phyloP scores from a whole-genome alignment of 2,329 filamentous ascomycete species.

The Madurella fahalii region DNA sequence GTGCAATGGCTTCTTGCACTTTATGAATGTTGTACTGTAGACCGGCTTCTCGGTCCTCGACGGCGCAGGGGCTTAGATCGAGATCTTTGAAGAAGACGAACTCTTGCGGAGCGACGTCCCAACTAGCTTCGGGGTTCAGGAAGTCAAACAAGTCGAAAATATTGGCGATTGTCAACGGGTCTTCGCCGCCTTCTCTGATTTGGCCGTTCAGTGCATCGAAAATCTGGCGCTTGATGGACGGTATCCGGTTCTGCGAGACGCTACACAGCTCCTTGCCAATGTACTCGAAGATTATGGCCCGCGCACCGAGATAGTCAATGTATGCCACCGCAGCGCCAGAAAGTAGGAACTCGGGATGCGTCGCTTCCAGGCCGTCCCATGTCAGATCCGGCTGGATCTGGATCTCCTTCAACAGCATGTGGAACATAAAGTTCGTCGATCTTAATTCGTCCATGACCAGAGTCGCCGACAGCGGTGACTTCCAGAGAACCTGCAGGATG shows the following conservation, averaged over 20 bases:
- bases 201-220: constrained; percentile 75
- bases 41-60: constrained; percentile 54
- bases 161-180: constrained; percentile 64
- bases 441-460: constrained; percentile 77
- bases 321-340: constrained; percentile 65
- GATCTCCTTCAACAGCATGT: constrained; percentile 66
- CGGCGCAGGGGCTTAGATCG: constrained; percentile 62
- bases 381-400: constrained; percentile 64
- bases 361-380: constrained; percentile 68
- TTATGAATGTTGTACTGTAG: constrained; percentile 65
- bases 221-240: constrained; percentile 64
- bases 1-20: constrained; percentile 67
- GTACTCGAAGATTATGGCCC: constrained; percentile 79
- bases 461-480: constrained; percentile 69
- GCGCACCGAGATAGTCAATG: constrained; percentile 71
- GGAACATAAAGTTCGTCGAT: constrained; percentile 73
- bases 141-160: constrained; percentile 96
- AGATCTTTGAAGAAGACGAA: constrained; percentile 61
- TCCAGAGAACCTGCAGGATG: constrained; percentile 78
- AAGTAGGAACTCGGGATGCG: constrained; percentile 63
- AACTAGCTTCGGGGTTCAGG: constrained; percentile 52
- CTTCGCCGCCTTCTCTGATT: constrained; percentile 61
- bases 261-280: constrained; percentile 78
- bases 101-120: constrained; percentile 48
- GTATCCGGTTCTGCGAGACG: constrained; percentile 66